These are phyloP conservation scores for Miscanthus lutarioriparius DNA, from an alignment of 176 grass and related monocot species.

Conservation along the genomic window DNA sequence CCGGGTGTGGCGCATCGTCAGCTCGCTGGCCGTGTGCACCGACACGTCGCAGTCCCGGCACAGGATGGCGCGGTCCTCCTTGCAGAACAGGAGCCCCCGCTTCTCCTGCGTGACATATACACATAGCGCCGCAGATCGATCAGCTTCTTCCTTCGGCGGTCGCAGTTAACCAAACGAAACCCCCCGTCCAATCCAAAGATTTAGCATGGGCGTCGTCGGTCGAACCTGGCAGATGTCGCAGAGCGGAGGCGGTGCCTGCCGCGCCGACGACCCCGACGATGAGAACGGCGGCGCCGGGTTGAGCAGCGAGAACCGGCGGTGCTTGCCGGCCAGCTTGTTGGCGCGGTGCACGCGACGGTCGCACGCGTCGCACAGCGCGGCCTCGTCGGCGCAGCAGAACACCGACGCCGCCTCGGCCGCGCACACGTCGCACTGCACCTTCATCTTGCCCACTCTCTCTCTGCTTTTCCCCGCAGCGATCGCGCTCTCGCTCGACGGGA, in stretches of 20 bases:
- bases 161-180: too few species aligned
- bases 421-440: slow-evolving; percentile 89
- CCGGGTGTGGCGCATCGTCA: slow-evolving; percentile 75
- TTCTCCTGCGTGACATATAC: slow-evolving; percentile 52
- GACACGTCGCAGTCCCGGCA: slow-evolving; percentile 89
- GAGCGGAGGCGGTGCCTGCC: slow-evolving; percentile 33
- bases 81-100: slow-evolving; percentile 89
- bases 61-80: slow-evolving; percentile 91
- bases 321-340: slow-evolving; percentile 78
- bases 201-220: neutral
- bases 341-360: slow-evolving; percentile 71
- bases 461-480: too few species aligned
- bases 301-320: slow-evolving; percentile 70
- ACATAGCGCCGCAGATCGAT: too few species aligned
- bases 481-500: too few species aligned
- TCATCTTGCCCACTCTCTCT: too few species aligned
- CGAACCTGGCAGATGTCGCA: slow-evolving; percentile 95
- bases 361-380: slow-evolving; percentile 74
- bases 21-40: slow-evolving; percentile 65
- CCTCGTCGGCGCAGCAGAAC: slow-evolving; percentile 94
- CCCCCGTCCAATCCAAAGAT: neutral
- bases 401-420: slow-evolving; percentile 64
- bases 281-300: slow-evolving; percentile 33
- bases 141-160: too few species aligned
- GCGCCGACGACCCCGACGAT: neutral